These are phyloP conservation scores for Albatrellus sp. DNA, from an alignment of 1,284 basidiomycete species.

Conservation along the genomic window DNA sequence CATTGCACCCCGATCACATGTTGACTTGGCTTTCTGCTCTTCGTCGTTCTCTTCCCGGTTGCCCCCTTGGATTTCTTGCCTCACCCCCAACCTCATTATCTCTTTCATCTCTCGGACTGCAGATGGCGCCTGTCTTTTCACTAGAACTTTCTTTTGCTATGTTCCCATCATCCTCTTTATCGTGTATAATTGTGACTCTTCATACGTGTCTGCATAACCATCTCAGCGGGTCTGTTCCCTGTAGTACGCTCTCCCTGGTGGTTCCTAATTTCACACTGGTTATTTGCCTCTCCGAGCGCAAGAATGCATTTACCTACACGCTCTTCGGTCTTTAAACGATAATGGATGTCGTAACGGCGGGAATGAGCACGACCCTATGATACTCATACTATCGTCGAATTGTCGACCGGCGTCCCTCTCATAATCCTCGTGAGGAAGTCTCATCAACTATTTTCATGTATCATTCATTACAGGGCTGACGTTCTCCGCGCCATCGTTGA, in stretches of 20 bases:
- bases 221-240: constrained; percentile 14
- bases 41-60: background rate
- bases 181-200: constrained; percentile 9
- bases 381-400: constrained; percentile 3
- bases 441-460: background rate
- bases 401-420: background rate
- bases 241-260: constrained; percentile 20
- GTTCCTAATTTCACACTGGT: constrained; percentile 18
- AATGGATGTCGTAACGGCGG: background rate
- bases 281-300: constrained; percentile 4
- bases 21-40: background rate
- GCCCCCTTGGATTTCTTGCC: background rate
- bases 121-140: constrained; percentile 1
- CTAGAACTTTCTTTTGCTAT: constrained; percentile 12
- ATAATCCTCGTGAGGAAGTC: background rate
- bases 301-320: too few species aligned
- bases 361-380: background rate
- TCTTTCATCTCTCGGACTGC: too few species aligned
- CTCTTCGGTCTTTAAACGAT: too few species aligned
- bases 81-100: background rate
- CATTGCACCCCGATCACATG: background rate
- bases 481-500: background rate
- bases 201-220: constrained; percentile 11
- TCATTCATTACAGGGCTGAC: background rate
- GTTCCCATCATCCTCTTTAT: constrained; percentile 1